phyloP scores from a whole-genome alignment of 1,284 basidiomycete species.

The Tilletia horrida region DNA sequence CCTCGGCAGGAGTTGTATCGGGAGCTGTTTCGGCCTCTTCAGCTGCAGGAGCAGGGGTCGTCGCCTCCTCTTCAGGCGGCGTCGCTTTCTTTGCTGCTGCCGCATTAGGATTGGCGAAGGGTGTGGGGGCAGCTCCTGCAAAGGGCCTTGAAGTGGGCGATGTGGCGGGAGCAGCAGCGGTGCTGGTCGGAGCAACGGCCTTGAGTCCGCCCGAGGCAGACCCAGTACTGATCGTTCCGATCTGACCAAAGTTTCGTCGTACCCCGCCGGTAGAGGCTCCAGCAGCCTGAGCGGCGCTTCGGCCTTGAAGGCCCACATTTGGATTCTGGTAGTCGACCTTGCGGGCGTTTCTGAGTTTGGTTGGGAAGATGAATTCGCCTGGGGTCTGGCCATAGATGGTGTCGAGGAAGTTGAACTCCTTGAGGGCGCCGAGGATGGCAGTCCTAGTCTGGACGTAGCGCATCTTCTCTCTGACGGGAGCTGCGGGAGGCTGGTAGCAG shows the following conservation, averaged over 20 bases:
- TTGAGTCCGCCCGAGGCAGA: no score
- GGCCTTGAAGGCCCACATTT: constrained; percentile 35
- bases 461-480: constrained; percentile 48
- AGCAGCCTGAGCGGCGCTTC: constrained; percentile 40
- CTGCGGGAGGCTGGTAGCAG: constrained; percentile 44
- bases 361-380: constrained; percentile 40
- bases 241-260: constrained; percentile 38
- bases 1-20: no score
- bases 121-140: constrained; percentile 8
- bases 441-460: constrained; percentile 41
- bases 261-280: constrained; percentile 42
- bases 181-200: background rate
- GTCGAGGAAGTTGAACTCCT: constrained; percentile 46
- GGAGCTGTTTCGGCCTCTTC: no score
- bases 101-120: background rate
- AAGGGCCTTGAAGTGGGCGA: background rate
- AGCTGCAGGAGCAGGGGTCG: background rate
- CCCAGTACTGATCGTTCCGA: background rate
- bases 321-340: constrained; percentile 53
- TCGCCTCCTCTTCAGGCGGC: background rate
- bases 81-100: background rate
- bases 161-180: background rate
- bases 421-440: constrained; percentile 36
- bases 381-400: constrained; percentile 40
- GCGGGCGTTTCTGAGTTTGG: constrained; percentile 40